Conservation (phyloP, 1,284 basidiomycete genomes). For the Cutaneotrichosporon sp. region DNA sequence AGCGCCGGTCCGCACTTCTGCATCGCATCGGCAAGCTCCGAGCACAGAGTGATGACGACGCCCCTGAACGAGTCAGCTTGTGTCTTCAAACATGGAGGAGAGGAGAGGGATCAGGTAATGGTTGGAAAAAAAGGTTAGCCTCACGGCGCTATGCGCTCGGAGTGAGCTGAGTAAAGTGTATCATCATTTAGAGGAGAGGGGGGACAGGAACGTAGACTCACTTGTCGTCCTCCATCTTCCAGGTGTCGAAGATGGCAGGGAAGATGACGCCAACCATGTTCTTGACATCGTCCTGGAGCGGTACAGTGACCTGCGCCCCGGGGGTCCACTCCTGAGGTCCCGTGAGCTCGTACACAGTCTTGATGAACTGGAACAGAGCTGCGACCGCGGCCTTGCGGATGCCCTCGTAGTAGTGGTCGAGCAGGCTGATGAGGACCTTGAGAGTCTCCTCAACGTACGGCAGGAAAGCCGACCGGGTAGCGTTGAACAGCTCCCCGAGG, state of each 20-base stretch:
- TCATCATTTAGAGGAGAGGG: conserved; percentile 54
- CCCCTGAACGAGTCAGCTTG: conserved; percentile 56
- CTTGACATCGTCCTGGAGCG: conserved; percentile 70
- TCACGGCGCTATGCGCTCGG: conserved; percentile 63
- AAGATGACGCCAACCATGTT: conserved; percentile 75
- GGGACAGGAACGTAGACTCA: conserved; percentile 53
- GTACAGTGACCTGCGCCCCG: conserved; percentile 57
- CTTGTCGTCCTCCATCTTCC: conserved; percentile 96
- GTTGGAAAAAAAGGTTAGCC: conserved; percentile 48
- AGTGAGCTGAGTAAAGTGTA: conserved; percentile 76
- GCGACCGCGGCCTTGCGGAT: conserved; percentile 92
- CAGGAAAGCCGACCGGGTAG: conserved; percentile 79
- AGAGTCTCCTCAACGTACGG: conserved; percentile 68
- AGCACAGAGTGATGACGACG: conserved; percentile 78
- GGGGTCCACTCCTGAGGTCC: conserved; percentile 75
- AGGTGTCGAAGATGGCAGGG: conserved; percentile 76
- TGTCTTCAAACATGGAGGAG: conserved; percentile 2
- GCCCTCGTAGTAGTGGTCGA: conserved; percentile 95
- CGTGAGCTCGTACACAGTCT: conserved; percentile 87
- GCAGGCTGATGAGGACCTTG: conserved; percentile 72
- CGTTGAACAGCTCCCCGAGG: conserved; percentile 81
- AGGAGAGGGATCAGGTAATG: conserved; percentile 34
- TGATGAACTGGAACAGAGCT: conserved; percentile 81
- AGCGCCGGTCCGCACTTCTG: conserved; percentile 84
- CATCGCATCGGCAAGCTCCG: conserved; percentile 82